Evolutionary conservation across 352 stramenopile species (phyloP).

Genomic region (Achlya hypogyna): DNA sequence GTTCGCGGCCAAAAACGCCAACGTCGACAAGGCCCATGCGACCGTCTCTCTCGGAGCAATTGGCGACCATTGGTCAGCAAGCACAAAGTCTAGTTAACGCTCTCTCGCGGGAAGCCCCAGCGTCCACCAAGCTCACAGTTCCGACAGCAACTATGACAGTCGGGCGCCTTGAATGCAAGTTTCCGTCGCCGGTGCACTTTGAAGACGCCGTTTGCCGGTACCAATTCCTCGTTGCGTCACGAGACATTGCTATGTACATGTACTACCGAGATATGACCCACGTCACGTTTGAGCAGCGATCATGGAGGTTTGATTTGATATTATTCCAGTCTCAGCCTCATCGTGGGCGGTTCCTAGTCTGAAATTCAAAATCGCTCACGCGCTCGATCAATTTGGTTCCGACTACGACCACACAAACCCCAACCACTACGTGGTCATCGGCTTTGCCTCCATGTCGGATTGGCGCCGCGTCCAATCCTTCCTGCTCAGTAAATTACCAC

Average conservation of each 20-base stretch:
- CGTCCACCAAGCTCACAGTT: not conserved
- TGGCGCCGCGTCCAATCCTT: not conserved
- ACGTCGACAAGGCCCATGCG: not conserved
- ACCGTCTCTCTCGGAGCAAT: constrained; percentile 1
- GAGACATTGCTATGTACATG: constrained; percentile 15
- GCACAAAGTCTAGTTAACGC: not conserved
- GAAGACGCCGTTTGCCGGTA: not conserved
- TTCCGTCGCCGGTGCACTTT: constrained; percentile 1
- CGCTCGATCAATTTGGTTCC: not conserved
- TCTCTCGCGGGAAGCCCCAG: not conserved
- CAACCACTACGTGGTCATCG: not conserved
- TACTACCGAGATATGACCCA: constrained; percentile 6
- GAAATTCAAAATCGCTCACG: not conserved
- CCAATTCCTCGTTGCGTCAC: not conserved
- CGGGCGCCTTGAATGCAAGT: constrained; percentile 11
- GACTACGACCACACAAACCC: constrained; percentile 5
- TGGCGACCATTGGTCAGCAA: not conserved
- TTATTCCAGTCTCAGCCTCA: not conserved
- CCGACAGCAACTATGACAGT: not conserved
- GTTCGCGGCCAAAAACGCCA: not conserved
- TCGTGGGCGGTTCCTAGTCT: not conserved
- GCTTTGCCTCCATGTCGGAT: not conserved
- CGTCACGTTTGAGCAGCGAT: not conserved
- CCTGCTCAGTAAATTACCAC: not conserved
- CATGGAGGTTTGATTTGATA: not conserved